Evolutionary conservation across 208 protist species (phyloP), one percentile per base, ranked within the genome.

Genomic region (Wallacemonas collosoma): DNA sequence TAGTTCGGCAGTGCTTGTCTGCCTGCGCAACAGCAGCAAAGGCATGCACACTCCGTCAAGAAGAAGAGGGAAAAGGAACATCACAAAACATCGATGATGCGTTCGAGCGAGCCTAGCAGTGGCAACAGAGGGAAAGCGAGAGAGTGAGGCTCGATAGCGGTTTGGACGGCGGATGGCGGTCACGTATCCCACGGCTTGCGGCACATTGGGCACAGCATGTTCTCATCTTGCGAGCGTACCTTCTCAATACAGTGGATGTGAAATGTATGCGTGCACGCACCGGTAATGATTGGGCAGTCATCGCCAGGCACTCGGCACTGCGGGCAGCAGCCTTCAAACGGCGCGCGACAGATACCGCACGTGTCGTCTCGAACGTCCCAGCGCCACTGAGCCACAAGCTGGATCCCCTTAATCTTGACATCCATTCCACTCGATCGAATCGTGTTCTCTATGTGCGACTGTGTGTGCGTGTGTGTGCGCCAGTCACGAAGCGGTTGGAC

Each of bases 221-320:
- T 85, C 26, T 79, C 82, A 41, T 93, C 87, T 39, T 81, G 82
- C 36, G 82, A 75, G 9, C 85, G 51, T 91, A 98, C 99, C 26
- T 93, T 82, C 6, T 98, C 98, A 76, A 99, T 99, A 85, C 99
- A 99, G 81, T 99, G 98, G 72, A 99, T 98, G 85, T 99, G 99
- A 89, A 99, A 99, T 7, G 98, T 99, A 83, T 99, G 98, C 64
- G 97, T 98, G 85, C 98, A 99, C 40, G 90, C 83, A 38, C 98
- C 98, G 82, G 98, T 99, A 11, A 98, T 92, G 61, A 99, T 97
- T 8, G 96, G 98, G 83, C 98, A 99, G 66, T 95, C 89, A 38
- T 97, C 94, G 3, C 94, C 94, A 7, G 91, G 90, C 15, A 94
- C 75, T 35, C 77, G 84, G 71, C 94, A 97, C 55, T 88, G 75